Conservation (phyloP, 1,284 basidiomycete species). For the Ganoderma multipileum region DNA sequence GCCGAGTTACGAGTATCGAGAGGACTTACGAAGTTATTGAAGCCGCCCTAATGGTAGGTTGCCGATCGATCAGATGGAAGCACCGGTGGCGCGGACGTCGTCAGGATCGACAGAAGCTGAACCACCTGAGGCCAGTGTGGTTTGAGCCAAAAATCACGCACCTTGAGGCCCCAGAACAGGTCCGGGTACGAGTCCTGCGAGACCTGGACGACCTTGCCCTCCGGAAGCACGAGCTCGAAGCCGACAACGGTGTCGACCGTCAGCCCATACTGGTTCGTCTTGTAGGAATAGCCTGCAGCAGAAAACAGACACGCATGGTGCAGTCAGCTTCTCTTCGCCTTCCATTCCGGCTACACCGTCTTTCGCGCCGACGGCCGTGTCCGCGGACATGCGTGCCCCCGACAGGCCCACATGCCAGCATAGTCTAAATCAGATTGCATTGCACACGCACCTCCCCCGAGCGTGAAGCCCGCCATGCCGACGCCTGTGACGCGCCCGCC, state of each 20-base stretch:
- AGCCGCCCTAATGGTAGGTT: conserved; percentile 51
- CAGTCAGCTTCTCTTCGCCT: conserved; percentile 1
- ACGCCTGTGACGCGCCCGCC: conserved; percentile 51
- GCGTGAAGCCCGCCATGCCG: conserved; percentile 52
- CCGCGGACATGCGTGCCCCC: background rate
- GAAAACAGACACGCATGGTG: background rate
- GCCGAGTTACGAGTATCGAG: background rate
- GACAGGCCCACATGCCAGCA: background rate
- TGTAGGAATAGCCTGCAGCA: conserved; percentile 48
- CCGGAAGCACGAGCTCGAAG: conserved; percentile 49
- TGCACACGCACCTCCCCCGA: conserved; percentile 50
- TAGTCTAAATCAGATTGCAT: background rate
- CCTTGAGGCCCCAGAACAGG: conserved; percentile 51
- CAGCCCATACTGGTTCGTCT: conserved; percentile 50
- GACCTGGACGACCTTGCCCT: conserved; percentile 44
- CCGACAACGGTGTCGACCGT: conserved; percentile 50
- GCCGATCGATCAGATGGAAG: conserved; percentile 2
- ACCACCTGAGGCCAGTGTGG: background rate
- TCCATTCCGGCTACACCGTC: background rate
- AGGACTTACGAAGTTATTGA: conserved; percentile 63
- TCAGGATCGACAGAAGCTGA: conserved; percentile 4
- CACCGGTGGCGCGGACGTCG: conserved; percentile 1
- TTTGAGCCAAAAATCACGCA: conserved; percentile 27
- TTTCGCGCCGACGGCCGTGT: background rate
- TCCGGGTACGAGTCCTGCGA: conserved; percentile 37